These are phyloP conservation scores for Scenedesmus sp. DNA, from an alignment of 163 green algal genomes.

Conservation along the genomic window DNA sequence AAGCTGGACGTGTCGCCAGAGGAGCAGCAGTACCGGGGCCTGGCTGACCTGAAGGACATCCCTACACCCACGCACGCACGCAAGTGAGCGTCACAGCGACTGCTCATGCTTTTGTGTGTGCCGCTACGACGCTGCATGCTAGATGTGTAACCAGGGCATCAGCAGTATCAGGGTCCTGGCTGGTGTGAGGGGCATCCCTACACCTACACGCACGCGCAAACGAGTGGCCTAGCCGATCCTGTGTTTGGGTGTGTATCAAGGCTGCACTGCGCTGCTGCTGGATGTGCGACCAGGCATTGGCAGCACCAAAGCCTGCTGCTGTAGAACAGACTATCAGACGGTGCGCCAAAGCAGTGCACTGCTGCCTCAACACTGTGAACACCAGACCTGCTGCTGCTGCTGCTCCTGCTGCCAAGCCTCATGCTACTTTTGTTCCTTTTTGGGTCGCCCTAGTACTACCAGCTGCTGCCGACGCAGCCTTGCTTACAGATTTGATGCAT, in stretches of 20 bases:
- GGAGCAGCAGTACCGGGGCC: neutral
- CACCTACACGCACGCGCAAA: constrained; percentile 10
- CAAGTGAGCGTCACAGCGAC: neutral
- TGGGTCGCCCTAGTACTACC: neutral
- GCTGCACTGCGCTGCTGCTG: neutral
- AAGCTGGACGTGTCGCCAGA: constrained; percentile 41
- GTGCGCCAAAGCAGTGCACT: neutral
- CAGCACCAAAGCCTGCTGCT: too few relatives aligned
- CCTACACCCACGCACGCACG: constrained; percentile 31
- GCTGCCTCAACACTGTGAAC: neutral
- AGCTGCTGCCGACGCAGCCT: constrained; percentile 50
- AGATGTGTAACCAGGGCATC: neutral
- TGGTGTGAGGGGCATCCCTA: constrained; percentile 22
- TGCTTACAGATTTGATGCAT: too few relatives aligned
- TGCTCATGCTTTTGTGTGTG: neutral
- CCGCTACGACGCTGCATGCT: neutral
- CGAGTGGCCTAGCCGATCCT: neutral
- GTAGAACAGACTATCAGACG: too few relatives aligned
- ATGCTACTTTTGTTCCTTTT: neutral
- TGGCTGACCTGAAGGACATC: constrained; percentile 38
- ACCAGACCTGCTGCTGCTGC: neutral
- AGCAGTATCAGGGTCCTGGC: neutral
- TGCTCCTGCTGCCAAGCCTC: neutral
- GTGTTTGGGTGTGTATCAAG: neutral
- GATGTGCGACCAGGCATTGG: too few relatives aligned